Conservation (phyloP, 2,329 filamentous ascomycete genomes). For the Monilinia laxa region DNA sequence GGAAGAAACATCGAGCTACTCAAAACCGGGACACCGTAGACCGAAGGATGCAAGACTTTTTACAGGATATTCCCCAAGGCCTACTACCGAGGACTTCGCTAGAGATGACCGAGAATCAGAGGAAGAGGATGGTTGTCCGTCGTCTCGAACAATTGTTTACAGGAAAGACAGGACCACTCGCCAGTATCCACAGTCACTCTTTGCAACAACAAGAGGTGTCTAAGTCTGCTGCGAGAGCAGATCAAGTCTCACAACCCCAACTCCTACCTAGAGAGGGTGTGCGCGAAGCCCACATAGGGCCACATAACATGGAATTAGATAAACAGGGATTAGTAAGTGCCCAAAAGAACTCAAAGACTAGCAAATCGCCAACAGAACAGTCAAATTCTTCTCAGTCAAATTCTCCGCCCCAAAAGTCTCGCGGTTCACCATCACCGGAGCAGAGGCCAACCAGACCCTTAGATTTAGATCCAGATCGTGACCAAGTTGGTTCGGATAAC, state of each 20-base stretch:
- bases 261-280: constrained; percentile 39
- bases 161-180: constrained; percentile 55
- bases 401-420: constrained; percentile 24
- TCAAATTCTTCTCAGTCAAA: constrained; percentile 26
- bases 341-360: constrained; percentile 33
- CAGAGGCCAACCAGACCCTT: constrained; percentile 75
- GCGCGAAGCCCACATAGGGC: constrained; percentile 45
- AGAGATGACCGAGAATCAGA: constrained; percentile 68
- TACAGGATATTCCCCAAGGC: constrained; percentile 70
- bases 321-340: constrained; percentile 14
- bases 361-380: constrained; percentile 3
- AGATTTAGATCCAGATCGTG: constrained; percentile 76
- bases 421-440: constrained; percentile 49
- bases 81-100: constrained; percentile 59
- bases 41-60: constrained; percentile 65
- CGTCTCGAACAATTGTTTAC: constrained; percentile 80
- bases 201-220: constrained; percentile 51
- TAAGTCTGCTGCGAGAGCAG: constrained; percentile 49
- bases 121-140: constrained; percentile 73
- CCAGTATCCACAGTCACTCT: constrained; percentile 33
- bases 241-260: constrained; percentile 34
- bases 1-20: constrained; percentile 13
- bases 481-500: constrained; percentile 73
- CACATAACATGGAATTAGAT: constrained; percentile 29
- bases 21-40: constrained; percentile 41